Evolutionary conservation across 768 basidiomycete genomes (phyloP).

Genomic region (Russula vinacea): DNA sequence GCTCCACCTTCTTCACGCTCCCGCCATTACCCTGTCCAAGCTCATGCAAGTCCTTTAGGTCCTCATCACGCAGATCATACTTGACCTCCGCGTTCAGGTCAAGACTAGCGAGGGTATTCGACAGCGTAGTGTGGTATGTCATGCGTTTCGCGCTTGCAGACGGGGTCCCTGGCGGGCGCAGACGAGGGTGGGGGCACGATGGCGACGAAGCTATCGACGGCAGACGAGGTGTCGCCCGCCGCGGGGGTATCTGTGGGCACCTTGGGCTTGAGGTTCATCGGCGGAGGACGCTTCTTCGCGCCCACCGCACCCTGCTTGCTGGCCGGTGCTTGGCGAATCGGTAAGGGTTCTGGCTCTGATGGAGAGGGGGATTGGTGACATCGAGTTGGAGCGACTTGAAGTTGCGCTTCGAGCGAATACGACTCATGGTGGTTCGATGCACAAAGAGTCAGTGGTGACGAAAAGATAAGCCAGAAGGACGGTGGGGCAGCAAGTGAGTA

Average conservation of each 20-base stretch:
- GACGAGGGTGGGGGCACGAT: constrained; percentile 46
- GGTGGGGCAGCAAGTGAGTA: background rate
- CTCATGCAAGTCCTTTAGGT: constrained; percentile 86
- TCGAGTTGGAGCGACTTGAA: constrained; percentile 82
- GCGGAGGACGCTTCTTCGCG: constrained; percentile 72
- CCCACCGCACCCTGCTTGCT: constrained; percentile 39
- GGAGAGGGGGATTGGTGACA: constrained; percentile 45
- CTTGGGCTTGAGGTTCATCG: constrained; percentile 76
- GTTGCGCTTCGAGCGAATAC: constrained; percentile 86
- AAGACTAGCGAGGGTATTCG: constrained; percentile 79
- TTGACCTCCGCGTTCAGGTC: constrained; percentile 85
- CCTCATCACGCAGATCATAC: constrained; percentile 81
- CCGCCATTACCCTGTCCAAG: constrained; percentile 96
- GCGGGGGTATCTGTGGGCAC: constrained; percentile 42
- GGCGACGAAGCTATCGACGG: constrained; percentile 46
- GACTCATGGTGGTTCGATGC: constrained; percentile 39
- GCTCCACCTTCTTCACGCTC: constrained; percentile 94
- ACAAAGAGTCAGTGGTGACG: background rate
- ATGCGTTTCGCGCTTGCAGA: constrained; percentile 56
- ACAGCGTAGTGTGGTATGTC: constrained; percentile 75
- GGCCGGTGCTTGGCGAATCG: constrained; percentile 37
- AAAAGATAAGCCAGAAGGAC: background rate
- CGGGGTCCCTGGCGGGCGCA: constrained; percentile 51
- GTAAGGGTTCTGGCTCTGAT: constrained; percentile 40
- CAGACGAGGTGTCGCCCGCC: constrained; percentile 34